Base-by-base conservation (phyloP, 148 eudicot species). In the Vaccinium vitisidaea region DNA sequence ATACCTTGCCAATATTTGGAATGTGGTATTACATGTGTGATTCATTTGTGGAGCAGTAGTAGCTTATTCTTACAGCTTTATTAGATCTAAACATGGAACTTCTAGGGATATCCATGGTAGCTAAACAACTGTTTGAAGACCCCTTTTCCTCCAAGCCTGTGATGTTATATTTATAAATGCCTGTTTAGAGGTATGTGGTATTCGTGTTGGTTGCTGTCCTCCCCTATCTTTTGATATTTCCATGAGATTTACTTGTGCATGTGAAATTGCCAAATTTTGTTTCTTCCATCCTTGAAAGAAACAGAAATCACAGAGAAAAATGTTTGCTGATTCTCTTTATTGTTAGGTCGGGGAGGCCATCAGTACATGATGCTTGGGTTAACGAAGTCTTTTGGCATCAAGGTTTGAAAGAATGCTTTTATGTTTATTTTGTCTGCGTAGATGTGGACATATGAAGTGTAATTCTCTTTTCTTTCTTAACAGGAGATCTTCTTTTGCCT, bases 341-440 rank as follows among this genome's bases (percentile, higher is more conserved):
- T 90, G 21, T 2, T 78, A 92, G 95, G 85, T 91, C 95, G 69
- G 95, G 95, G 25, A 90, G 86, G 79, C 86, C 93, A 53, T 91
- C 95, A 80, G 56, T 81, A 49, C 81, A 90, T 30, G 93, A 91
- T 83, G 73, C 88, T 83, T 92, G 95, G 95, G 90, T 86, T 14
- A 81, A 86, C 74, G 73, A 80, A 46, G 91, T 92, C 82, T 81
- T 46, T 49, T 92, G 93, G 93, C 91, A 91, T 86, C 86, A 91
- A 91, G 95, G 95, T 92, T 81, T 76, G 84, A 83, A 75, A 65
- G 27, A 7, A 19, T 9, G 14, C 67, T 25, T 59, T 3, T 61
- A 48, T 63, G 39, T 14, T 67, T 49, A 39, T 74, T 36, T 16
- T 80, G 30, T 48, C 27, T 46, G 73, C 3, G 52, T 82, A 61